Evolutionary conservation across 495 filamentous ascomycete species (phyloP).

Genomic region (Daldinia concentrica): DNA sequence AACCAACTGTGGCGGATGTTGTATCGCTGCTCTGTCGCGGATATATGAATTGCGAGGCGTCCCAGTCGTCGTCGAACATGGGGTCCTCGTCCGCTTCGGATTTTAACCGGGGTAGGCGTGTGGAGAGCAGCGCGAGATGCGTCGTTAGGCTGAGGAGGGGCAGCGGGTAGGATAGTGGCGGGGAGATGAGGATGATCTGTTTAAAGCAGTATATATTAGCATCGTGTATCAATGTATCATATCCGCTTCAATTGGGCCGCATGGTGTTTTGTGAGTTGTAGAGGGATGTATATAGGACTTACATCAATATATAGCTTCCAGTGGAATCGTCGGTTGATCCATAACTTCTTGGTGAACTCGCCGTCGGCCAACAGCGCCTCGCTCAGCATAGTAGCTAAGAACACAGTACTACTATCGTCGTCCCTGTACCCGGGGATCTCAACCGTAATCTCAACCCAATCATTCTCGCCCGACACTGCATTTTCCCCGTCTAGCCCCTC

Average conservation of each 20-base stretch:
- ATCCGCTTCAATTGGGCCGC: slow-evolving; percentile 21
- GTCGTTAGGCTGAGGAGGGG: slow-evolving; percentile 92
- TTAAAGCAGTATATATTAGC: not conserved
- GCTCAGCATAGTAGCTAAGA: slow-evolving; percentile 84
- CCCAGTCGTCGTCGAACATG: slow-evolving; percentile 98
- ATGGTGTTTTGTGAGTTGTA: not conserved
- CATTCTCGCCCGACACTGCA: slow-evolving; percentile 55
- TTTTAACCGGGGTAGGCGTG: slow-evolving; percentile 82
- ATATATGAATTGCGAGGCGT: slow-evolving; percentile 79
- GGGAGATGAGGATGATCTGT: slow-evolving; percentile 92
- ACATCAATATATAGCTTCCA: slow-evolving; percentile 98
- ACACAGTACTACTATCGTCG: slow-evolving; percentile 89
- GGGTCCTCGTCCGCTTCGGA: slow-evolving; percentile 93
- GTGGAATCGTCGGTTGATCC: slow-evolving; percentile 89
- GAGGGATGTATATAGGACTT: slow-evolving; percentile 47
- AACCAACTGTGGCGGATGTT: slow-evolving; percentile 13
- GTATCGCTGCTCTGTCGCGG: slow-evolving; percentile 52
- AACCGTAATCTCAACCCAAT: slow-evolving; percentile 84
- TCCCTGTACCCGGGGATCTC: slow-evolving; percentile 89
- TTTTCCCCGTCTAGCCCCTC: not conserved
- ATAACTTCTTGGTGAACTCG: slow-evolving; percentile 72
- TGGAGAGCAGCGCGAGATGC: slow-evolving; percentile 91
- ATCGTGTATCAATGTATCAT: not conserved
- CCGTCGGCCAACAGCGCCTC: slow-evolving; percentile 85
- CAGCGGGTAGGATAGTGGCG: slow-evolving; percentile 88